phyloP scores from a whole-genome alignment of 2,329 filamentous ascomycete species.

The Lasiodiplodia theobromae region DNA sequence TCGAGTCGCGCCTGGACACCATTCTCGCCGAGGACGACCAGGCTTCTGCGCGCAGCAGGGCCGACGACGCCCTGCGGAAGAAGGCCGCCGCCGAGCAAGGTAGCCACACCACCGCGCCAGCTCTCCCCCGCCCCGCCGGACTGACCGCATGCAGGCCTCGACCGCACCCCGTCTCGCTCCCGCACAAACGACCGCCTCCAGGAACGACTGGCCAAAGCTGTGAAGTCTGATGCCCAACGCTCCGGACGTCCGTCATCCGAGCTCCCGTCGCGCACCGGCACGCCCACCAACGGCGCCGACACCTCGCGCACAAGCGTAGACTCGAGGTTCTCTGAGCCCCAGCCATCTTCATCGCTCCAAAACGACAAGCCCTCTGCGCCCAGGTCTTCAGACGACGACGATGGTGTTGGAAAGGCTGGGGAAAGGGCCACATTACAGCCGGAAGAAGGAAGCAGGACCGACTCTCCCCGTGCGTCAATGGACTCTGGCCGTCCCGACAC shows the following conservation, averaged over 20 bases:
- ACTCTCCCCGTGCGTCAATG: constrained; percentile 44
- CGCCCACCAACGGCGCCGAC: constrained; percentile 54
- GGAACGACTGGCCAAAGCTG: constrained; percentile 86
- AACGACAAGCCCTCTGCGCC: not conserved
- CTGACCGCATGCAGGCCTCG: constrained; percentile 53
- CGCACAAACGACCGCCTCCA: constrained; percentile 83
- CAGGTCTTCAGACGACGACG: not conserved
- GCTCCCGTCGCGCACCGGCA: constrained; percentile 61
- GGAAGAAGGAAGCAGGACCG: not conserved
- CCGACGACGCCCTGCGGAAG: constrained; percentile 46
- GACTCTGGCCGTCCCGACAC: constrained; percentile 44
- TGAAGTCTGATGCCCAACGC: constrained; percentile 66
- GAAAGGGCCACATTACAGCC: constrained; percentile 34
- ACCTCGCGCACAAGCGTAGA: constrained; percentile 56
- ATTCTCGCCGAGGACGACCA: constrained; percentile 84
- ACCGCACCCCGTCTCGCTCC: constrained; percentile 68
- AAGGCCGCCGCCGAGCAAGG: constrained; percentile 43
- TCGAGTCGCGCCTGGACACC: constrained; percentile 90
- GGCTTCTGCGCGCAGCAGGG: constrained; percentile 51
- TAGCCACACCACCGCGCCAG: constrained; percentile 31
- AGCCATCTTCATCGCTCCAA: constrained; percentile 27
- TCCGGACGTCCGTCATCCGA: constrained; percentile 58
- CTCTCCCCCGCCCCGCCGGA: constrained; percentile 9
- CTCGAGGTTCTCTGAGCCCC: constrained; percentile 45
- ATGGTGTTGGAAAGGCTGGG: constrained; percentile 28